Evolutionary conservation across 768 basidiomycete genomes (phyloP), one percentile per base, ranked within the genome.

Genomic region (Suillus brevipes): DNA sequence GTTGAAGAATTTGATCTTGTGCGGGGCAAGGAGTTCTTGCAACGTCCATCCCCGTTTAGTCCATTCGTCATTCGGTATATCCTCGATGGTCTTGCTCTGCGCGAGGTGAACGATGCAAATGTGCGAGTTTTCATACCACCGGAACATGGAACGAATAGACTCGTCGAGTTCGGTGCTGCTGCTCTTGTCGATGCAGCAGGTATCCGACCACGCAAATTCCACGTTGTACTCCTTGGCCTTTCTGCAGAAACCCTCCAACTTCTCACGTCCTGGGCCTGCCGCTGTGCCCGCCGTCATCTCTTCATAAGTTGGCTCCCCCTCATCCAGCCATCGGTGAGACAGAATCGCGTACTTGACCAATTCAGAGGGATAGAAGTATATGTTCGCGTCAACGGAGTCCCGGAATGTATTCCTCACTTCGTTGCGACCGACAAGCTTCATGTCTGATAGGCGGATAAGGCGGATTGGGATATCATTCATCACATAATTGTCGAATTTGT

Each of bases 131-230:
- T 63, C 62, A 53, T 75, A 75, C 74, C 72, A 75, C 20, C 66
- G 38, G 55, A 72, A 75, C 74, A 75, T 75, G 0, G 74, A 72
- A 4, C 68, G 69, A 59, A 75, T 73, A 16, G 73, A 71, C 31
- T 75, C 74, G 23, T 73, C 71, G 16, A 75, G 63, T 52, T 75
- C 74, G 16, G 72, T 65, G 25, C 74, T 75, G 61, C 71, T 75
- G 37, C 67, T 37, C 37, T 37, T 37, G 37, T 37, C 37, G 37
- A 37, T 37, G 37, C 37, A 37, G 37, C 37, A 37, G 37, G 37
- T 37, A 37, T 37, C 37, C 37, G 37, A 37, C 37, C 37, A 37
- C 12, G 37, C 37, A 37, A 68, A 74, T 49, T 36, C 38, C 52
- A 67, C 69, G 12, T 31, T 36, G 47, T 61, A 69, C 36, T 72